Evolutionary conservation across 2,329 filamentous ascomycete species (phyloP).

Genomic region (Aureobasidium zeae): DNA sequence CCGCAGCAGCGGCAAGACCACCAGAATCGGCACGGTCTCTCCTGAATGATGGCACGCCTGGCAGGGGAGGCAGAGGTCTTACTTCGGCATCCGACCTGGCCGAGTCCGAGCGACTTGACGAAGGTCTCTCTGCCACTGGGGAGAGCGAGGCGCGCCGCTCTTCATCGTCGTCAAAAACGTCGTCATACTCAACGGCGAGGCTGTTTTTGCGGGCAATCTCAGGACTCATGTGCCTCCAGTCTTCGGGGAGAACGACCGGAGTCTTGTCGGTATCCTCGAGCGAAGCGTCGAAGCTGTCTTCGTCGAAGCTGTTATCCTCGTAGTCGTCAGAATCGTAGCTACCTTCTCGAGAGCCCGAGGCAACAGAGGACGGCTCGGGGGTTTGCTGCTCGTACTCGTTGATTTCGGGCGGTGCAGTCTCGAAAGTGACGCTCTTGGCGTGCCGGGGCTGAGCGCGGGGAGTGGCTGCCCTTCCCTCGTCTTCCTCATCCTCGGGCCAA

Average conservation of each 20-base stretch:
- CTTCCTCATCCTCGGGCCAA: slow-evolving; percentile 52
- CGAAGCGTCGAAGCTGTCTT: slow-evolving; percentile 88
- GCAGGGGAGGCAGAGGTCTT: slow-evolving; percentile 78
- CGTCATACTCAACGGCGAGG: slow-evolving; percentile 48
- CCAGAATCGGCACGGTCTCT: slow-evolving; percentile 45
- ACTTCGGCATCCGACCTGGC: slow-evolving; percentile 70
- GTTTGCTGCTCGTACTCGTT: slow-evolving; percentile 99
- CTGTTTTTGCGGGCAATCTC: slow-evolving; percentile 50
- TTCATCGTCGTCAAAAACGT: slow-evolving; percentile 49
- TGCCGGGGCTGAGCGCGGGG: slow-evolving; percentile 68
- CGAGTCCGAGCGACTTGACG: slow-evolving; percentile 60
- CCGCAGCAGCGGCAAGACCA: slow-evolving; percentile 60
- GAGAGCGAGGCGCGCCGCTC: slow-evolving; percentile 48
- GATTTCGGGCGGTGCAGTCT: slow-evolving; percentile 82
- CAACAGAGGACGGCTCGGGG: slow-evolving; percentile 85
- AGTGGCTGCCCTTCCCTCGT: slow-evolving; percentile 51
- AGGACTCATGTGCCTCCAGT: slow-evolving; percentile 76
- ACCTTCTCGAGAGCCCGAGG: slow-evolving; percentile 80
- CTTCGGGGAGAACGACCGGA: slow-evolving; percentile 91
- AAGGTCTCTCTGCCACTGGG: slow-evolving; percentile 43
- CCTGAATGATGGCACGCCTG: slow-evolving; percentile 55
- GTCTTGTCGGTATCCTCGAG: slow-evolving; percentile 95
- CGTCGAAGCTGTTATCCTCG: slow-evolving; percentile 52
- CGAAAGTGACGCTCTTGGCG: slow-evolving; percentile 95
- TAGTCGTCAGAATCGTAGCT: slow-evolving; percentile 78